phyloP scores from a whole-genome alignment of 768 basidiomycete genomes.

The Boletus vermiculosoides region DNA sequence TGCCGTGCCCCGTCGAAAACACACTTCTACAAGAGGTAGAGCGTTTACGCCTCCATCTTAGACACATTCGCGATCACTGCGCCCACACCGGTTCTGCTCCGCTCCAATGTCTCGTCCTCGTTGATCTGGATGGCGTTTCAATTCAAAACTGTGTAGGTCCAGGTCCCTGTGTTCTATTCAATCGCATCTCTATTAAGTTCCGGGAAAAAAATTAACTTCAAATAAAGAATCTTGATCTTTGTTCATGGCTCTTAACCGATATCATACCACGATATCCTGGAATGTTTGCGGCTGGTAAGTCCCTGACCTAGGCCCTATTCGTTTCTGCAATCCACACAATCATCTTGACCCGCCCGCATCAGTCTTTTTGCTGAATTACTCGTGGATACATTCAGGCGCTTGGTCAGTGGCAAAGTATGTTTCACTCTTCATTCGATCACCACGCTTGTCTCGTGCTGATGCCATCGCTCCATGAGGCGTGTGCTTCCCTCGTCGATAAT shows the following conservation, averaged over 20 bases:
- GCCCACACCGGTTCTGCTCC: slow-evolving; percentile 36
- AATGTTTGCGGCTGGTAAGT: slow-evolving; percentile 66
- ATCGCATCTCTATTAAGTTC: slow-evolving; percentile 5
- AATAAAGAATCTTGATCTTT: slow-evolving; percentile 55
- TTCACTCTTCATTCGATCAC: slow-evolving; percentile 6
- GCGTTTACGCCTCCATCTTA: slow-evolving; percentile 54
- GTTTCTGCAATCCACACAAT: neutral
- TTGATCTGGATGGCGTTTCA: slow-evolving; percentile 61
- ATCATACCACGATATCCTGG: slow-evolving; percentile 72
- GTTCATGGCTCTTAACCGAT: slow-evolving; percentile 64
- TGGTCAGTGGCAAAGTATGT: slow-evolving; percentile 67
- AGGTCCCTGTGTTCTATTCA: slow-evolving; percentile 2
- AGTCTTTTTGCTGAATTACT: slow-evolving; percentile 75
- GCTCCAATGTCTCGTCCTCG: slow-evolving; percentile 64
- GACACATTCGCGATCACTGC: slow-evolving; percentile 41
- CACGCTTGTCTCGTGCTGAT: slow-evolving; percentile 5
- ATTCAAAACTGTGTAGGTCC: slow-evolving; percentile 55
- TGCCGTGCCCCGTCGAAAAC: slow-evolving; percentile 39
- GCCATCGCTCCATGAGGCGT: slow-evolving; percentile 41
- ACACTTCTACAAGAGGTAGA: slow-evolving; percentile 53
- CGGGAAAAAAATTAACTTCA: slow-evolving; percentile 3
- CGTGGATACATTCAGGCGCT: slow-evolving; percentile 67
- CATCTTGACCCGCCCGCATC: neutral
- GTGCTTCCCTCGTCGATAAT: slow-evolving; percentile 59
- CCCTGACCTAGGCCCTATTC: slow-evolving; percentile 3